Evolutionary conservation across 2,329 filamentous ascomycete genomes (phyloP).

Genomic region (Aspergillus quadricinctus): DNA sequence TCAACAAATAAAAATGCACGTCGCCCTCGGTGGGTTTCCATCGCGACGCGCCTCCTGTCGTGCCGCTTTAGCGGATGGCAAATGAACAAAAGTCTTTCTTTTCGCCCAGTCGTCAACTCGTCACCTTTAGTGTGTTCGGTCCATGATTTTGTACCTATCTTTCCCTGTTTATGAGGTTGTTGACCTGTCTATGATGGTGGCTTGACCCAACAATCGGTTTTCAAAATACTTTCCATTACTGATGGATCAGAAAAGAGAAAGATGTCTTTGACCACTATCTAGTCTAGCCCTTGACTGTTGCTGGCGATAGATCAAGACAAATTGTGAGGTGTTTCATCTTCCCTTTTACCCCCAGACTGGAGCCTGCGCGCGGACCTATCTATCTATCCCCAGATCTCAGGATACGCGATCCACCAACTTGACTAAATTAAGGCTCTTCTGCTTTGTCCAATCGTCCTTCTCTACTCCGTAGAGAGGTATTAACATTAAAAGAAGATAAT

Average conservation of each 20-base stretch:
- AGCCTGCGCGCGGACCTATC: neutral
- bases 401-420: constrained; percentile 16
- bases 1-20: constrained; percentile 24
- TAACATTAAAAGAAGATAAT: neutral
- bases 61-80: constrained; percentile 33
- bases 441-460: neutral
- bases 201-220: neutral
- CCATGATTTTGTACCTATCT: constrained; percentile 7
- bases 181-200: neutral
- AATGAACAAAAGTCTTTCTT: constrained; percentile 32
- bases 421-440: neutral
- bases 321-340: neutral
- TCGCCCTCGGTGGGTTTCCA: constrained; percentile 21
- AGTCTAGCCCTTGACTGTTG: too few relatives aligned
- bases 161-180: constrained; percentile 5
- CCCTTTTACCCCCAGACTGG: neutral
- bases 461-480: too few relatives aligned
- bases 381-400: constrained; percentile 17
- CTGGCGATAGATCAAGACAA: too few relatives aligned
- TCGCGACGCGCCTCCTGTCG: constrained; percentile 24
- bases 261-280: neutral
- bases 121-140: constrained; percentile 12
- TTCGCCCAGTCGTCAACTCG: neutral
- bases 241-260: neutral
- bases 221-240: neutral